Base-by-base conservation (phyloP, 805 yeast species). In the Cyberlindnera americana region DNA sequence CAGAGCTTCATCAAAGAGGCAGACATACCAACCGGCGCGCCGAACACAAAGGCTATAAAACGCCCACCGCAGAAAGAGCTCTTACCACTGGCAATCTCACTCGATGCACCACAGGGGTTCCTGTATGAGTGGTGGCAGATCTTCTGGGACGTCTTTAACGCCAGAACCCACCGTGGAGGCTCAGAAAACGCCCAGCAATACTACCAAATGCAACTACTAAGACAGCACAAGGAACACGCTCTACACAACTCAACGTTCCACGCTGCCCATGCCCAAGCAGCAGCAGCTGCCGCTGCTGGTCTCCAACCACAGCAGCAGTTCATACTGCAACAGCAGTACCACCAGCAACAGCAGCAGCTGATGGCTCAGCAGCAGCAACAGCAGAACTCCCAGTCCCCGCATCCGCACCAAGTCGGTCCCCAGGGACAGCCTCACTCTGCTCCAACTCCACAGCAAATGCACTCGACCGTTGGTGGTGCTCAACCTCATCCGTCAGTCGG, bases 71-170 rank as follows among this genome's bases (percentile, higher is more conserved):
- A 53, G 29, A 57, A 64, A 40, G 74, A 70, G 35, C 57, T 78
- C 8, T 78, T 83, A 1, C 66, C 67, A 13, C 57, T 77, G 25
- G 64, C 67, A 17, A 70, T 81, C 54, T 67, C 78, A 10, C 75
- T 84, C 73, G 93, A 88, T 55, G 83, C 95, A 2, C 93, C 95
- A 1, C 86, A 82, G 52, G 93, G 96, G 6, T 89, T 87, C 54
- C 64, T 89, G 18, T 81, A 77, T 54, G 97, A 90, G 60, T 89
- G 97, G 97, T 89, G 96, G 96, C 88, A 80, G 67, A 79, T 90
- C 14, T 90, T 89, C 59, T 90, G 96, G 96, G 96, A 89, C 58
- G 81, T 88, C 21, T 86, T 83, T 62, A 84, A 84, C 54, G 95
- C 95, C 3, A 73, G 88, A 51, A 78, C 86, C 29, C 78, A 75